These are phyloP conservation scores for Steccherinum ochraceum DNA, from an alignment of 768 basidiomycete genomes.

Conservation along the genomic window DNA sequence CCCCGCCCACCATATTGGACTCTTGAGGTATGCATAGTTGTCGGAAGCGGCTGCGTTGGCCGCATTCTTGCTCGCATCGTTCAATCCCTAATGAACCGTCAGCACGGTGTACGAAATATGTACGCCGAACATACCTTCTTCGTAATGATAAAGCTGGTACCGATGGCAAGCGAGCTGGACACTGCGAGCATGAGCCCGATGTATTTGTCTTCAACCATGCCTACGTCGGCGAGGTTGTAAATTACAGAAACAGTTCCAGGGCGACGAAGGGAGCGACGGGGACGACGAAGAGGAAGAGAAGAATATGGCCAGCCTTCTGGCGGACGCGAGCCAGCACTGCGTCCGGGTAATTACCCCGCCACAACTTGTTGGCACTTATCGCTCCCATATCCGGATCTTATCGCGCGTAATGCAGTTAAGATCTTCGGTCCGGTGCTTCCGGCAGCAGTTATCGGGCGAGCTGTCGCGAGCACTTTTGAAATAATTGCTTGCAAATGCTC, in stretches of 20 bases:
- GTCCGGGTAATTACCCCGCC: too few relatives aligned
- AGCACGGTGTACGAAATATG: conserved; percentile 6
- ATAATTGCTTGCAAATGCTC: too few relatives aligned
- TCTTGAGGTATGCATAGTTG: conserved; percentile 78
- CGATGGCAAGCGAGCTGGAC: conserved; percentile 80
- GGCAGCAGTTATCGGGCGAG: too few relatives aligned
- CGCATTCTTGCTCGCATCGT: conserved; percentile 66
- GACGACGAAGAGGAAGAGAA: not conserved
- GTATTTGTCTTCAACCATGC: conserved; percentile 89
- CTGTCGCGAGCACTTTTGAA: too few relatives aligned
- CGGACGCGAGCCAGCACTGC: too few relatives aligned
- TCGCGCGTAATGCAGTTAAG: too few relatives aligned
- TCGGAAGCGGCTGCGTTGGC: conserved; percentile 62
- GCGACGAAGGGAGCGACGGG: conserved; percentile 1
- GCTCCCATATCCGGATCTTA: too few relatives aligned
- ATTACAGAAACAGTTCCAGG: conserved; percentile 5
- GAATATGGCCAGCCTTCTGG: too few relatives aligned
- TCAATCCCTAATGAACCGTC: conserved; percentile 63
- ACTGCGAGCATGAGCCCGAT: conserved; percentile 89
- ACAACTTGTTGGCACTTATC: too few relatives aligned
- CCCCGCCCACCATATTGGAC: conserved; percentile 97
- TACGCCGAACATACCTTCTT: conserved; percentile 69
- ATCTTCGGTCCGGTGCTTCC: too few relatives aligned
- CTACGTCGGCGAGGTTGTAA: not conserved
- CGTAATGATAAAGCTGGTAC: conserved; percentile 96